Conservation (phyloP, 2,329 filamentous ascomycete genomes). For the Emergomyces pasteurianus region DNA sequence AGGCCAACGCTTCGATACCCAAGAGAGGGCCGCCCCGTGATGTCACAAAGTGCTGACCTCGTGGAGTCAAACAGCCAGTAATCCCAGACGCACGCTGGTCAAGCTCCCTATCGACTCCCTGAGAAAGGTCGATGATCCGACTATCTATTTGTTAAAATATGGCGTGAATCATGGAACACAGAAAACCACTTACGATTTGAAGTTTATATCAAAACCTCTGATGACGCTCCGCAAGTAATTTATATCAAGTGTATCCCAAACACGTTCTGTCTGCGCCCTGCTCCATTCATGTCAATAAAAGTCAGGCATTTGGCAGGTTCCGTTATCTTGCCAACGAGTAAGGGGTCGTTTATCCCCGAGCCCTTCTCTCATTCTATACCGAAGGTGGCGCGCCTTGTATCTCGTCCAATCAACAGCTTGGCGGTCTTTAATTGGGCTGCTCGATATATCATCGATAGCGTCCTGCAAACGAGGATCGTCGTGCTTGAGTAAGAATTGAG, state of each 20-base stretch:
- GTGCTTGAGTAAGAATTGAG: slow-evolving; percentile 47
- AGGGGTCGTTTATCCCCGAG: slow-evolving; percentile 47
- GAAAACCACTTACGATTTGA: slow-evolving; percentile 38
- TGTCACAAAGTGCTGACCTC: slow-evolving; percentile 49
- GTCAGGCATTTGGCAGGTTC: slow-evolving; percentile 43
- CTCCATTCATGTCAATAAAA: slow-evolving; percentile 43
- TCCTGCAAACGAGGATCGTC: slow-evolving; percentile 44
- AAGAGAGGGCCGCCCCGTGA: slow-evolving; percentile 48
- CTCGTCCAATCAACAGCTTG: slow-evolving; percentile 20
- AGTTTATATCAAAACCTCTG: slow-evolving; percentile 45
- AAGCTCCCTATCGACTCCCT: slow-evolving; percentile 55
- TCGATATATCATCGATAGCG: slow-evolving; percentile 38
- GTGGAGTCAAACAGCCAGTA: slow-evolving; percentile 56
- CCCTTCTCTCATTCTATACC: slow-evolving; percentile 37
- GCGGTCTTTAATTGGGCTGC: slow-evolving; percentile 15
- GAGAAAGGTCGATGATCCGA: slow-evolving; percentile 50
- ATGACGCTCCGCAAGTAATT: slow-evolving; percentile 40
- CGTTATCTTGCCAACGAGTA: slow-evolving; percentile 48
- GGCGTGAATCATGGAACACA: background rate
- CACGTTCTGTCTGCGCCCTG: slow-evolving; percentile 42
- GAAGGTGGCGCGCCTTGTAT: slow-evolving; percentile 49
- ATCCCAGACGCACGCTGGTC: slow-evolving; percentile 43
- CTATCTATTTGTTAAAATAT: slow-evolving; percentile 13
- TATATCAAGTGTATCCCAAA: slow-evolving; percentile 57
- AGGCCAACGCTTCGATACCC: slow-evolving; percentile 49